Evolutionary conservation across 257 asterid species (phyloP).

Genomic region (Capsicum pubescens): DNA sequence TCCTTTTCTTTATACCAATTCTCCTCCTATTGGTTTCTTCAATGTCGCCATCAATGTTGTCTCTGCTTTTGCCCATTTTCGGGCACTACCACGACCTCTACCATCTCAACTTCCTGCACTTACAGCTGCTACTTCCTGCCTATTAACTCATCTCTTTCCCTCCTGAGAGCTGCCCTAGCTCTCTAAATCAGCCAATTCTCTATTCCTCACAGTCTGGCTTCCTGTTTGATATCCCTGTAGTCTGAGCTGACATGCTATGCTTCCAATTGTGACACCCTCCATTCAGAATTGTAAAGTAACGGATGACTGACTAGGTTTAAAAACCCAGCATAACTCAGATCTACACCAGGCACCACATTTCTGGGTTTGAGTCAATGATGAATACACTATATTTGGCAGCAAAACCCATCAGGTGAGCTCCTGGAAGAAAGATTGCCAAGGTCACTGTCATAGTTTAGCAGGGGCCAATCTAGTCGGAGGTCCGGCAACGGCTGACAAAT

Average conservation of each 20-base stretch:
- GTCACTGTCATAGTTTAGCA: not conserved
- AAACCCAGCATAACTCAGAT: constrained; percentile 13
- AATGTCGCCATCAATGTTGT: not conserved
- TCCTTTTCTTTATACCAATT: constrained; percentile 16
- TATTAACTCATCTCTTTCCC: not conserved
- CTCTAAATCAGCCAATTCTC: constrained; percentile 1
- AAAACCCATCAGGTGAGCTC: not conserved
- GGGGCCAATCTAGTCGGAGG: constrained; percentile 4
- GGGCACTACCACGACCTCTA: not conserved
- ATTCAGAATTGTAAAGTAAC: not conserved
- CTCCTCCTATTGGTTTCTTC: not conserved
- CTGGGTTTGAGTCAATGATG: constrained; percentile 14
- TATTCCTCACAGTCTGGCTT: not conserved
- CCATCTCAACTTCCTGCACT: constrained; percentile 6
- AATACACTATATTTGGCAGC: not conserved
- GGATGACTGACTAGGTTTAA: not conserved
- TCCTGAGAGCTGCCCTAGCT: not conserved
- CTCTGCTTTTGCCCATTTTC: not conserved
- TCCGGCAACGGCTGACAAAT: not conserved
- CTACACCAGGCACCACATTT: not conserved
- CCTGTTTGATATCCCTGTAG: not conserved
- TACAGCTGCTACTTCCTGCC: not conserved
- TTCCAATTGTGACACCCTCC: constrained; percentile 23
- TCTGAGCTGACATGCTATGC: not conserved
- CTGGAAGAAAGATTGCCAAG: not conserved